A percentile compares a stretch with the other conserved stretches of the same genome.
These are phyloP conservation scores for Cocos nucifera DNA, from an alignment of 176 grass and related monocot species.

Conservation along the genomic window DNA sequence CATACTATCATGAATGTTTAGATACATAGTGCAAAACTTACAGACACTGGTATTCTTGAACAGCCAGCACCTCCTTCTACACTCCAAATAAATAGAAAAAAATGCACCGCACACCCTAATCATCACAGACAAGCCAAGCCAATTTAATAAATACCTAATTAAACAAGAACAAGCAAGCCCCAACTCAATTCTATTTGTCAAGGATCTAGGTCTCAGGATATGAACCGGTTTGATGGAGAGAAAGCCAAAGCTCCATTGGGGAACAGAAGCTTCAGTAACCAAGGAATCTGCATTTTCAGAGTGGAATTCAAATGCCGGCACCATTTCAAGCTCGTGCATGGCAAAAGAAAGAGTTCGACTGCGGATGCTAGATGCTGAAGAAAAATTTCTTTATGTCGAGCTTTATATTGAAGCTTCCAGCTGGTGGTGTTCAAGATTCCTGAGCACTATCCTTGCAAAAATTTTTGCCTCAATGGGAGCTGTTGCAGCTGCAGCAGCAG, in stretches of 20 bases:
- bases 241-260: neutral
- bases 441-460: slow-evolving; percentile 87
- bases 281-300: neutral
- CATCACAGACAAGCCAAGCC: slow-evolving; percentile 1
- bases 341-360: slow-evolving; percentile 4
- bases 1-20: no score
- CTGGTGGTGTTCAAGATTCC: slow-evolving; percentile 95
- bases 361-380: neutral
- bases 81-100: slow-evolving; percentile 34
- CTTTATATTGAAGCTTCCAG: slow-evolving; percentile 42
- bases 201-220: slow-evolving; percentile 1
- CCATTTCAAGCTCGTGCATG: slow-evolving; percentile 13
- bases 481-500: slow-evolving; percentile 62
- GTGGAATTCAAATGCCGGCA: neutral
- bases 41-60: slow-evolving; percentile 17
- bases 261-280: slow-evolving; percentile 7
- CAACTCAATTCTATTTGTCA: slow-evolving; percentile 5
- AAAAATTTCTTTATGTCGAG: neutral
- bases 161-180: neutral
- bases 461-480: slow-evolving; percentile 93
- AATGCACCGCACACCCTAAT: slow-evolving; percentile 12
- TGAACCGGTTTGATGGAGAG: neutral
- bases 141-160: slow-evolving; percentile 3
- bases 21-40: slow-evolving; percentile 4
- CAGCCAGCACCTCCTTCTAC: slow-evolving; percentile 27